These are phyloP conservation scores for Smithsoniella earleae DNA, from an alignment of 163 green algal species.

Conservation along the genomic window DNA sequence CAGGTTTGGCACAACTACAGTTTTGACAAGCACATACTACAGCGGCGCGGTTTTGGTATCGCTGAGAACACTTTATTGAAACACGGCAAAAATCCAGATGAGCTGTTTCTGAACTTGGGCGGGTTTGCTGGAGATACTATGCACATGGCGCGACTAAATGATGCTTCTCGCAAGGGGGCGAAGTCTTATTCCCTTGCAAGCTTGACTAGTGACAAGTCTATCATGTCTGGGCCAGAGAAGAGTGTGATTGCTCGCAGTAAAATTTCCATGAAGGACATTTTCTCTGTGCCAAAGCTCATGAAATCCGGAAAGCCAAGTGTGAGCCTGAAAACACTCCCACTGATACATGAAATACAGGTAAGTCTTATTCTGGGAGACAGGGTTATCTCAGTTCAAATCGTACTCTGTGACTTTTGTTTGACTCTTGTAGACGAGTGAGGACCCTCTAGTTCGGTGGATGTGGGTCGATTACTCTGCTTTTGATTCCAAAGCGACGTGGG, in stretches of 20 bases:
- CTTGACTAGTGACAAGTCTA: constrained; percentile 43
- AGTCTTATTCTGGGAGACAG: too few relatives aligned
- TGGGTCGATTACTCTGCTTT: constrained; percentile 90
- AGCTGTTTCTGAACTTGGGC: constrained; percentile 40
- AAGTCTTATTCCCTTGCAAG: constrained; percentile 65
- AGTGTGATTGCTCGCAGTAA: constrained; percentile 43
- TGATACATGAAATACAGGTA: constrained; percentile 46
- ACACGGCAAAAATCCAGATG: constrained; percentile 35
- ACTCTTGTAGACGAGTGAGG: constrained; percentile 6
- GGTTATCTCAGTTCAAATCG: too few relatives aligned
- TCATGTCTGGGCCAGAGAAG: background rate
- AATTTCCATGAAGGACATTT: constrained; percentile 85
- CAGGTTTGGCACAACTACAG: constrained; percentile 96
- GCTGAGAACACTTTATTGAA: background rate
- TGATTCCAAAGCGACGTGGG: constrained; percentile 83
- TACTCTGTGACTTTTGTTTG: too few relatives aligned
- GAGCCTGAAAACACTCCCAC: constrained; percentile 10
- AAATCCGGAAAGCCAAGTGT: constrained; percentile 16
- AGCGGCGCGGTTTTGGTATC: constrained; percentile 45
- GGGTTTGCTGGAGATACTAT: constrained; percentile 94
- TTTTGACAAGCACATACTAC: constrained; percentile 90
- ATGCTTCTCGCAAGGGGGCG: constrained; percentile 55
- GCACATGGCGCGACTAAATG: constrained; percentile 95
- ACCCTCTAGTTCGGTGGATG: constrained; percentile 28
- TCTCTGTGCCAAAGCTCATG: constrained; percentile 60